These are phyloP conservation scores for Scopulariopsis brevicaulis DNA, from an alignment of 2,329 filamentous ascomycete genomes.

Conservation along the genomic window DNA sequence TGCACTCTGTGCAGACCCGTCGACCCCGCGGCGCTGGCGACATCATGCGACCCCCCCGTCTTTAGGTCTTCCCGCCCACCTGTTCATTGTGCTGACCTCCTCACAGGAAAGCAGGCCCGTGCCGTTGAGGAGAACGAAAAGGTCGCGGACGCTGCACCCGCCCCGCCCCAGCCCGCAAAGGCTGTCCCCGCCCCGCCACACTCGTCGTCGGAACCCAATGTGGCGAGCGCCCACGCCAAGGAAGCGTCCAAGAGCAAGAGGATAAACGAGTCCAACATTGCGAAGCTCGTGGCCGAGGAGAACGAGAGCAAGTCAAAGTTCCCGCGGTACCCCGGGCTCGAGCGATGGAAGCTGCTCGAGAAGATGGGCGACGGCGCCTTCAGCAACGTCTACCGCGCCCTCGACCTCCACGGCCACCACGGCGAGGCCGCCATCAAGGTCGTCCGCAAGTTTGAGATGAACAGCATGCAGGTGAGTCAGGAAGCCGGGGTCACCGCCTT, in stretches of 20 bases:
- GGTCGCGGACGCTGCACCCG: slow-evolving; percentile 14
- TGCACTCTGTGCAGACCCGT: background rate
- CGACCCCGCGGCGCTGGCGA: background rate
- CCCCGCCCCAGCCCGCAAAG: background rate
- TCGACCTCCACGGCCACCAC: slow-evolving; percentile 58
- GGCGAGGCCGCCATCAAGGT: slow-evolving; percentile 95
- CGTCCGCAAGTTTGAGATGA: slow-evolving; percentile 98
- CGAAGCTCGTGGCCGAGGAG: slow-evolving; percentile 84
- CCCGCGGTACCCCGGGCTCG: slow-evolving; percentile 73
- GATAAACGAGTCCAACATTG: slow-evolving; percentile 57
- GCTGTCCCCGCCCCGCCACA: background rate
- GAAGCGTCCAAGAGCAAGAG: slow-evolving; percentile 14
- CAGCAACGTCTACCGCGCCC: slow-evolving; percentile 93
- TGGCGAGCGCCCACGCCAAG: background rate
- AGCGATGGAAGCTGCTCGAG: slow-evolving; percentile 73
- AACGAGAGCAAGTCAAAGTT: slow-evolving; percentile 77
- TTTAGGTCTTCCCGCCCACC: background rate
- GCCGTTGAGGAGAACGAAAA: slow-evolving; percentile 34
- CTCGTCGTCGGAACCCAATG: background rate
- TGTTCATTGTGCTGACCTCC: slow-evolving; percentile 1
- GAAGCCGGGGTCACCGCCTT: background rate
- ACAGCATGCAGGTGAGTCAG: slow-evolving; percentile 85
- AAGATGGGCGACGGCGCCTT: slow-evolving; percentile 99
- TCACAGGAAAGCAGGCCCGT: slow-evolving; percentile 74
- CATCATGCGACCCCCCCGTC: background rate